Conservation (phyloP, 208 protist species). For the Naegleria lovaniensis region DNA sequence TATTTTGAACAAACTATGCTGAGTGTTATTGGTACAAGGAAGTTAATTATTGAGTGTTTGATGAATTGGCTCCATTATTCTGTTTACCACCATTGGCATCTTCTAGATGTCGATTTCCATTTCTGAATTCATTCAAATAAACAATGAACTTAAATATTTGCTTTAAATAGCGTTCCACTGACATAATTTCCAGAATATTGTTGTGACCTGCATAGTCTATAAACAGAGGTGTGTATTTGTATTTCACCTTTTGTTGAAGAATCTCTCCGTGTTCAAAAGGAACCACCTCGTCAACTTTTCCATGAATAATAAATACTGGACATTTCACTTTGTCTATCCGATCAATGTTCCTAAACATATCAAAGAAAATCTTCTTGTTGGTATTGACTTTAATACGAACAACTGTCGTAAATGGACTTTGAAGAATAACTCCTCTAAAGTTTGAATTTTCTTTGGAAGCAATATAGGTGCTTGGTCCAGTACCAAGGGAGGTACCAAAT, state of each 20-base stretch:
- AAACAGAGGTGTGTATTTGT: slow-evolving; percentile 12
- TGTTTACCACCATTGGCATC: background rate
- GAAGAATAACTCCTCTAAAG: slow-evolving; percentile 29
- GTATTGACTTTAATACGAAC: slow-evolving; percentile 1
- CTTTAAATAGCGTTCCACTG: slow-evolving; percentile 20
- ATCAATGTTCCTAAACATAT: slow-evolving; percentile 70
- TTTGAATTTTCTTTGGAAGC: background rate
- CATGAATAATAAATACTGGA: slow-evolving; percentile 72
- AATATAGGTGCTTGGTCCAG: slow-evolving; percentile 1
- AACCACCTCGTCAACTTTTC: slow-evolving; percentile 60
- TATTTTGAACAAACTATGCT: too few relatives aligned
- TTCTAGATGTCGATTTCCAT: background rate
- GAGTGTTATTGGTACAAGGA: background rate
- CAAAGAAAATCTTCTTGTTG: slow-evolving; percentile 20
- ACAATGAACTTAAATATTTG: slow-evolving; percentile 13
- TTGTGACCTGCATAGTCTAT: slow-evolving; percentile 27
- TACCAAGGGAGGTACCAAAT: slow-evolving; percentile 3
- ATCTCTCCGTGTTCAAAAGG: slow-evolving; percentile 59
- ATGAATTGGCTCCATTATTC: background rate
- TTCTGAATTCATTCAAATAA: slow-evolving; percentile 19
- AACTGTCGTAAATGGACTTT: slow-evolving; percentile 24
- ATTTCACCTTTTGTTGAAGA: background rate
- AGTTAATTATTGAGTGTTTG: background rate
- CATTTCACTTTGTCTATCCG: slow-evolving; percentile 61
- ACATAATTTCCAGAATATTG: slow-evolving; percentile 20